Evolutionary conservation across 495 filamentous ascomycete species (phyloP), one percentile per base, ranked within the genome.

Genomic region (Hypoxylon crocopeplum): DNA sequence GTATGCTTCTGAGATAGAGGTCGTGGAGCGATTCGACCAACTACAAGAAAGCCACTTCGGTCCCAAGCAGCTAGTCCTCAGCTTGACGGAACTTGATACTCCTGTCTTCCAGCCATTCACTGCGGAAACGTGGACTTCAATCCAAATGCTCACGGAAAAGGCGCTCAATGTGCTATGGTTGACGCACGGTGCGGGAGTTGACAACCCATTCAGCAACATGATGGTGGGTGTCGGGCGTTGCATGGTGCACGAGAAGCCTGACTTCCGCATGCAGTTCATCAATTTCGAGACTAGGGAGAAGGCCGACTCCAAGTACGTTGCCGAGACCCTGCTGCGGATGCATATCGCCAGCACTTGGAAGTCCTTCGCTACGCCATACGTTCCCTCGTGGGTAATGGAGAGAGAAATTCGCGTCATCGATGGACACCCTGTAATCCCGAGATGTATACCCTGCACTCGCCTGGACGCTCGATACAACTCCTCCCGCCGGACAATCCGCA

Each of bases 111-210:
- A 27, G 4, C 24, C 24, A 4, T 27, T 27, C 24, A 27, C 24
- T 4, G 24, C 3, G 24, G 3, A 3, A 8, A 27, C 24, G 8
- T 27, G 24, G 24, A 8, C 24, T 27, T 27, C 24, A 8, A 27
- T 27, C 24, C 24, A 27, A 8, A 27, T 27, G 24, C 24, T 27
- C 3, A 27, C 24, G 8, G 24, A 27, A 8, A 27, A 27, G 24
- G 24, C 24, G 24, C 24, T 27, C 4, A 70, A 68, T 29, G 55
- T 79, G 1, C 38, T 80, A 6, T 79, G 77, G 77, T 38, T 78
- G 1, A 76, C 61, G 5, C 53, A 56, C 10, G 77, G 73, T 2
- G 56, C 66, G 16, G 59, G 22, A 25, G 61, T 59, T 0, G 62
- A 72, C 2, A 68, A 76, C 10, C 70, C 73, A 5, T 73, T 65